A percentile compares a stretch with the other conserved stretches of the same genome.
These are phyloP conservation scores for Staphylotrichum longicolle DNA, from an alignment of 495 filamentous ascomycete genomes.

Conservation along the genomic window DNA sequence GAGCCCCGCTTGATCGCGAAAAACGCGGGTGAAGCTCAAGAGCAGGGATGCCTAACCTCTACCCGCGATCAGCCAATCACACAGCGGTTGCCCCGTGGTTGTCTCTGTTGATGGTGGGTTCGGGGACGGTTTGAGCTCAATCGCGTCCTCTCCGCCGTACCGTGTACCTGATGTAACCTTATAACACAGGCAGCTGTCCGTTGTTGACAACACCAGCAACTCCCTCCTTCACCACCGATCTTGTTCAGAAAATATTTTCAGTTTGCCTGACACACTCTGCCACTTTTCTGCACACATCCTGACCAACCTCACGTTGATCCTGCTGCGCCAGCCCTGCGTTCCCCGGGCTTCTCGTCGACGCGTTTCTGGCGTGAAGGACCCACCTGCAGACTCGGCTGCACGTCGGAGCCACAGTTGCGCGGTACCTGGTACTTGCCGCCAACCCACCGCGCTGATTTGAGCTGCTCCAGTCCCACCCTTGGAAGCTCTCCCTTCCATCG, in stretches of 20 bases:
- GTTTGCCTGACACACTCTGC: neutral
- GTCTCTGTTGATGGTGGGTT: conserved; percentile 45
- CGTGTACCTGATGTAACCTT: conserved; percentile 31
- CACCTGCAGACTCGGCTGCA: neutral
- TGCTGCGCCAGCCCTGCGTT: neutral
- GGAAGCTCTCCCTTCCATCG: conserved; percentile 18
- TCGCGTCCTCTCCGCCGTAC: conserved; percentile 27
- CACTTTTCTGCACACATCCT: too few relatives aligned
- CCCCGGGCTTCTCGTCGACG: conserved; percentile 4
- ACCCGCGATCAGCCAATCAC: conserved; percentile 39
- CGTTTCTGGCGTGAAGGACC: conserved; percentile 7
- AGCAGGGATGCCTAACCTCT: conserved; percentile 20
- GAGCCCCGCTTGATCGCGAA: conserved; percentile 22
- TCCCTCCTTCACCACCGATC: neutral
- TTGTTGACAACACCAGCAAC: neutral
- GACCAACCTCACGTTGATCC: neutral
- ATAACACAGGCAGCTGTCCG: conserved; percentile 18
- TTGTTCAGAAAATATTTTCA: neutral
- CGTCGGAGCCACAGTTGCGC: conserved; percentile 14
- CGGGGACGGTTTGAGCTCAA: conserved; percentile 22
- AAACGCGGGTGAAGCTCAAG: conserved; percentile 31
- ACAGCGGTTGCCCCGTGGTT: conserved; percentile 47
- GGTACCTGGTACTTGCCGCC: conserved; percentile 33
- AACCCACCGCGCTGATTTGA: conserved; percentile 31
- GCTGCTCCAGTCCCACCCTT: conserved; percentile 30